Evolutionary conservation across 2,329 filamentous ascomycete species (phyloP), one percentile per base, ranked within the genome.

Genomic region (Nemania abortiva): DNA sequence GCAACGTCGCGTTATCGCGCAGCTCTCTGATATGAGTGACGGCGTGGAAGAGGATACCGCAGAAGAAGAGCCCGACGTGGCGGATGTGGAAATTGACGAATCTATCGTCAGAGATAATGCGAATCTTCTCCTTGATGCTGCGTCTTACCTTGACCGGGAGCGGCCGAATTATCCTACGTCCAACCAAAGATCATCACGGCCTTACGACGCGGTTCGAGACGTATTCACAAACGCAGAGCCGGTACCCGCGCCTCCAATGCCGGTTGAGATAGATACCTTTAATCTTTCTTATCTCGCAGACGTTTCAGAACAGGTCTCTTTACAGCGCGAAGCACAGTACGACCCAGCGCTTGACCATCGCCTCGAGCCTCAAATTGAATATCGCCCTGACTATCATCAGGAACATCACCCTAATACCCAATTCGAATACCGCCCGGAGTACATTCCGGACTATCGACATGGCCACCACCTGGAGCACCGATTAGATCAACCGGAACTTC

Each of bases 161-260:
- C 56, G 59, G 18, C 70, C 70, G 10, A 59, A 71, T 3, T 45
- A 63, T 6, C 56, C 70, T 6, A 47, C 69, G 2, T 55, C 72
- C 3, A 73, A 54, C 42, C 72, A 71, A 55, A 70, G 77, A 63
- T 61, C 72, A 18, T 80, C 81, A 11, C 78, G 81, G 27, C 82
- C 82, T 0, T 84, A 84, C 66, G 83, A 84, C 70, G 82, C 83
- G 1, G 82, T 84, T 27, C 75, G 83, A 52, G 82, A 84, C 60
- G 79, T 83, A 6, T 83, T 84, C 60, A 80, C 78, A 2, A 76
- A 75, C 50, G 75, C 74, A n/a, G 74, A 79, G 10, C 70, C 80
- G 6, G 69, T 74, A 7, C 72, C 75, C 13, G 62, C 75, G 0
- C 70, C 72, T 24, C 24, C 71, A 29, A 59, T 72, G 39, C 72